phyloP scores from a whole-genome alignment of 129 eudicot genomes.

The Saussurea involucrata region DNA sequence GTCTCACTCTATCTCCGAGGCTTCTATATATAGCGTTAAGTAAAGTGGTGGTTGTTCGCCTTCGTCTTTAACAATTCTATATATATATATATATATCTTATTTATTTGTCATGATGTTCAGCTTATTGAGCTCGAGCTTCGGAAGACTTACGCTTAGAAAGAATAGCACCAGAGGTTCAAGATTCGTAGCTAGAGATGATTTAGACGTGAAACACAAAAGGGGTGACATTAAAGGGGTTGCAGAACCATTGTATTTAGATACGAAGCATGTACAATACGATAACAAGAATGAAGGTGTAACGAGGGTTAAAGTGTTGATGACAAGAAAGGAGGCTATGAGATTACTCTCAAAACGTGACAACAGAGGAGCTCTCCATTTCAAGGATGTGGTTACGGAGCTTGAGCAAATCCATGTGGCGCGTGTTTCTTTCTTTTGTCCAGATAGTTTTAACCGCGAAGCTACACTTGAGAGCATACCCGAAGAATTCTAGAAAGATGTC shows the following conservation, averaged over 20 bases:
- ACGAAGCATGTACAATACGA: not conserved
- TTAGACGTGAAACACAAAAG: constrained; percentile 7
- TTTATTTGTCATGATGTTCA: not conserved
- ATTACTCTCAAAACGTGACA: constrained; percentile 24
- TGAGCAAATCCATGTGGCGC: constrained; percentile 7
- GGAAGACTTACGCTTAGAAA: not conserved
- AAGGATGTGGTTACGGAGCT: constrained; percentile 21
- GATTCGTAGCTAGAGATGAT: constrained; percentile 3
- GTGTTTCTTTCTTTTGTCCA: constrained; percentile 6
- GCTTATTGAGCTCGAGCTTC: constrained; percentile 3
- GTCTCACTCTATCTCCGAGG: constrained; percentile 1
- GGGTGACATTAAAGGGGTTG: not conserved
- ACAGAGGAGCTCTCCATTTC: constrained; percentile 17
- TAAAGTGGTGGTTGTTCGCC: not conserved
- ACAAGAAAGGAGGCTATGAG: constrained; percentile 30
- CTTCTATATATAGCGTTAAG: constrained; percentile 1
- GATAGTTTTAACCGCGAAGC: not conserved
- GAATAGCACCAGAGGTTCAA: not conserved
- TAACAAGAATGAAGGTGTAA: not conserved
- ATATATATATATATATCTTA: too few relatives aligned
- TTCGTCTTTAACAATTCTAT: not conserved
- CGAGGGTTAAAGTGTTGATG: constrained; percentile 31
- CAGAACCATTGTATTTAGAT: not conserved
- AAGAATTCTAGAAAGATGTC: constrained; percentile 1
- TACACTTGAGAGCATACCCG: constrained; percentile 15